phyloP scores from a whole-genome alignment of 1,284 basidiomycete species.

The Cystobasidium sp. region DNA sequence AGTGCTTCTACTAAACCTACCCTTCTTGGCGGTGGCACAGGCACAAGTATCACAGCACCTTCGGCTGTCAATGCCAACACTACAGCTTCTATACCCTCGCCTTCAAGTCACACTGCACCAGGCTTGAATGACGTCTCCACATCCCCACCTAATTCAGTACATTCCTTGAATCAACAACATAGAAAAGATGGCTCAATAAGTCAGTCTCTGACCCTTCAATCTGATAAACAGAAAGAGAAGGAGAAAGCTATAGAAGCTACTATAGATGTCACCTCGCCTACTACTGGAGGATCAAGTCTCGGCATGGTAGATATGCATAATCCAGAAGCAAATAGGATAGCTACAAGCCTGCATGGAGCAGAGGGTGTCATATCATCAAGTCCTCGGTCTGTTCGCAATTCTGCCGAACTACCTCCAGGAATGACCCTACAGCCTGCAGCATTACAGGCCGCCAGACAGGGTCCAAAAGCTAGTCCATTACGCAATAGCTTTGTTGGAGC shows the following conservation, averaged over 20 bases:
- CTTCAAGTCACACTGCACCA: neutral
- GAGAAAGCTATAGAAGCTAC: slow-evolving; percentile 6
- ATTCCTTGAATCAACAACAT: neutral
- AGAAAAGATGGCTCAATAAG: slow-evolving; percentile 5
- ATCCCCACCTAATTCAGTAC: slow-evolving; percentile 9
- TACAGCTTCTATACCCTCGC: neutral
- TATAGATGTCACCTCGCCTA: neutral
- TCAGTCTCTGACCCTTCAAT: neutral
- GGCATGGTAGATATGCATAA: slow-evolving; percentile 32
- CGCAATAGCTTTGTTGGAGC: slow-evolving; percentile 36
- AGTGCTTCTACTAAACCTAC: slow-evolving; percentile 90
- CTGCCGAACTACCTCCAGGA: neutral
- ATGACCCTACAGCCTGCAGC: neutral
- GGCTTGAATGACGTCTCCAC: neutral
- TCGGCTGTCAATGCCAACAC: slow-evolving; percentile 14
- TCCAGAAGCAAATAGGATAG: slow-evolving; percentile 29
- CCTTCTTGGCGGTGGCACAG: slow-evolving; percentile 55
- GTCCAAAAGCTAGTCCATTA: slow-evolving; percentile 25
- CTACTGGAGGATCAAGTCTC: neutral
- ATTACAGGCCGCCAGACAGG: neutral
- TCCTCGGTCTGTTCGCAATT: neutral
- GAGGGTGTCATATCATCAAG: neutral
- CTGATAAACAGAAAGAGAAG: slow-evolving; percentile 30
- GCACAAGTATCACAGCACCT: slow-evolving; percentile 6
- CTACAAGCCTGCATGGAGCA: slow-evolving; percentile 34